Evolutionary conservation across 176 grass and related monocot genomes (phyloP), one percentile per base, ranked within the genome.

Genomic region (Carex littledalei): DNA sequence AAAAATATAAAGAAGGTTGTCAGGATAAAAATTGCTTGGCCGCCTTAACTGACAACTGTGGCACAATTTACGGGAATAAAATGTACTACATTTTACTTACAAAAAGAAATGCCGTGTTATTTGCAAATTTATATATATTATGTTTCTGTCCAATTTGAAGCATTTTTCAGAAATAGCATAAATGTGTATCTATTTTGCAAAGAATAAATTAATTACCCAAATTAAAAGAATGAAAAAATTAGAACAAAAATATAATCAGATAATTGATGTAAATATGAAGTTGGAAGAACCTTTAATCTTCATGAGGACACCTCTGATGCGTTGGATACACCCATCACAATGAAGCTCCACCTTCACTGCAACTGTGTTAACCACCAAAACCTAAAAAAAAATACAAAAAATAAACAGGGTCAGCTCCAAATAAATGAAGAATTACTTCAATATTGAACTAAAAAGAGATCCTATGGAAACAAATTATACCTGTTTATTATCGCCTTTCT

Each of bases 301-400:
- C 69, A 84, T 83, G 34, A 98, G 86, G 54, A 78, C 88, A 55
- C 34, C 14, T 52, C 86, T 87, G 79, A 98, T 91, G 76, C 89
- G 91, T 26, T 61, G 20, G 74, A 94, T 84, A 86, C 95, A 98
- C 43, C 91, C 92, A 2, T 94, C 91, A 88, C 95, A 93, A 79
- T 98, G 95, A 43, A 98, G 88, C 1, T 64, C 73, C 53, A 92
- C 84, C 86, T 98, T 94, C 66, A 98, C 84, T 67, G 90, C 88
- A 55, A 94, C 84, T 84, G 92, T 98, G 32, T 47, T 79, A 14
- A 87, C 78, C 84, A 87, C 86, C 43, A 88, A 85, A 66, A 18
- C 80, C 59, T 78, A 0, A 6, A 14, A 66, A 63, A 37, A 11
- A 2, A 52, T 79, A 22, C 26, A 26, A 26, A 1, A 9, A 80